A percentile compares a stretch with the other conserved stretches of the same genome.
phyloP scores from a whole-genome alignment of 1,139 yeast species.

The Yamadazyma buinensis region DNA sequence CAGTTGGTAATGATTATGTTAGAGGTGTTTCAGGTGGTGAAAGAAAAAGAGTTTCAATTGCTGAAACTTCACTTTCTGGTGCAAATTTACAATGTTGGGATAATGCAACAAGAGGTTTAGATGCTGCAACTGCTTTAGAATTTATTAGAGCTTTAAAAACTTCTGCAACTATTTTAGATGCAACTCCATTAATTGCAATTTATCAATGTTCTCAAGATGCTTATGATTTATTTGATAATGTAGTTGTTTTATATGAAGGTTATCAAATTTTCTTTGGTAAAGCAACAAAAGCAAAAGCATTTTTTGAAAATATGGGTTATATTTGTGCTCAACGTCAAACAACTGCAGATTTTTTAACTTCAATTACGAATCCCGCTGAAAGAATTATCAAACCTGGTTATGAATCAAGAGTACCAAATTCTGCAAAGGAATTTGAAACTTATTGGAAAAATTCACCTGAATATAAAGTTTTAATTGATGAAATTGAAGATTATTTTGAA shows the following conservation, averaged over 20 bases:
- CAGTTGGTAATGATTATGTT: conserved; percentile 33
- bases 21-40: conserved; percentile 45
- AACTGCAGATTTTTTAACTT: conserved; percentile 68
- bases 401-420: conserved; percentile 62
- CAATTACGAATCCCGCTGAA: conserved; percentile 51
- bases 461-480: conserved; percentile 27
- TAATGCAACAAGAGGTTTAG: conserved; percentile 71
- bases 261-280: conserved; percentile 74
- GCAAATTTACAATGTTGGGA: conserved; percentile 59
- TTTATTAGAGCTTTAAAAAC: conserved; percentile 58
- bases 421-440: conserved; percentile 63
- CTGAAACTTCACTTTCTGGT: conserved; percentile 36
- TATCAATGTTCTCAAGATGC: conserved; percentile 67
- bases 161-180: conserved; percentile 50
- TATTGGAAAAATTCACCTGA: conserved; percentile 64
- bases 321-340: conserved; percentile 73
- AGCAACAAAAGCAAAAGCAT: conserved; percentile 38
- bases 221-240: conserved; percentile 66
- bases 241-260: conserved; percentile 68
- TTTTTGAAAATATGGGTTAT: conserved; percentile 44
- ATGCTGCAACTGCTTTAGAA: conserved; percentile 68
- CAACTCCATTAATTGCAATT: conserved; percentile 56
- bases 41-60: conserved; percentile 40
- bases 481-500: conserved; percentile 31
- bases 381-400: conserved; percentile 43